These are phyloP conservation scores for Ganoderma resinaceum DNA, from an alignment of 1,284 basidiomycete species.

Conservation along the genomic window DNA sequence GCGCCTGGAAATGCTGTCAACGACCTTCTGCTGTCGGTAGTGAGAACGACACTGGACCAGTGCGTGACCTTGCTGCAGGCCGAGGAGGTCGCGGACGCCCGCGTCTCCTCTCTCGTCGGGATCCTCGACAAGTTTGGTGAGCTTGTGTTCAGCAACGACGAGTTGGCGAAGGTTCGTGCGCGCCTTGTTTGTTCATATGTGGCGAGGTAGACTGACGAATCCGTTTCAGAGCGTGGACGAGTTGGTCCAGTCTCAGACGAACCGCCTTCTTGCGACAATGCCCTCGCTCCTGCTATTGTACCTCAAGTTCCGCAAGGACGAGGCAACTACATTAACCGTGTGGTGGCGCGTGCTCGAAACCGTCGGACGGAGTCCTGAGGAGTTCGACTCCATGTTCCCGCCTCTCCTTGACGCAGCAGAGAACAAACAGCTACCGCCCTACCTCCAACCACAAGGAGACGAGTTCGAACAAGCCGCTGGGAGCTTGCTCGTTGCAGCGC, in stretches of 20 bases:
- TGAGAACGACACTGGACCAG: slow-evolving; percentile 37
- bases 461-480: slow-evolving; percentile 49
- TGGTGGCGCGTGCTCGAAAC: slow-evolving; percentile 55
- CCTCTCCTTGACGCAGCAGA: slow-evolving; percentile 50
- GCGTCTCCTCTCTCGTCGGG: slow-evolving; percentile 40
- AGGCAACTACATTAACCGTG: slow-evolving; percentile 41
- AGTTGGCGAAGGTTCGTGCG: slow-evolving; percentile 46
- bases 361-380: slow-evolving; percentile 42
- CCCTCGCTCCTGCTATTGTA: slow-evolving; percentile 57
- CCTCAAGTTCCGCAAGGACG: slow-evolving; percentile 48
- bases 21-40: slow-evolving; percentile 36
- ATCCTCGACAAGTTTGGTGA: slow-evolving; percentile 52
- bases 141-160: slow-evolving; percentile 47
- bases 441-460: slow-evolving; percentile 48
- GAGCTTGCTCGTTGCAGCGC: slow-evolving; percentile 41
- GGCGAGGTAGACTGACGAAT: slow-evolving; percentile 1
- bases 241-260: slow-evolving; percentile 47
- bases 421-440: slow-evolving; percentile 43
- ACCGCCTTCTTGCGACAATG: slow-evolving; percentile 48
- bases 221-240: slow-evolving; percentile 52
- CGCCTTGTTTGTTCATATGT: slow-evolving; percentile 13
- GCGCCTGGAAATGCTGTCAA: slow-evolving; percentile 39
- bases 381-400: slow-evolving; percentile 37
- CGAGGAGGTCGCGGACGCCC: slow-evolving; percentile 23
- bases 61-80: slow-evolving; percentile 39